Evolutionary conservation across 768 basidiomycete genomes (phyloP).

Genomic region (Hebeloma cylindrosporum): DNA sequence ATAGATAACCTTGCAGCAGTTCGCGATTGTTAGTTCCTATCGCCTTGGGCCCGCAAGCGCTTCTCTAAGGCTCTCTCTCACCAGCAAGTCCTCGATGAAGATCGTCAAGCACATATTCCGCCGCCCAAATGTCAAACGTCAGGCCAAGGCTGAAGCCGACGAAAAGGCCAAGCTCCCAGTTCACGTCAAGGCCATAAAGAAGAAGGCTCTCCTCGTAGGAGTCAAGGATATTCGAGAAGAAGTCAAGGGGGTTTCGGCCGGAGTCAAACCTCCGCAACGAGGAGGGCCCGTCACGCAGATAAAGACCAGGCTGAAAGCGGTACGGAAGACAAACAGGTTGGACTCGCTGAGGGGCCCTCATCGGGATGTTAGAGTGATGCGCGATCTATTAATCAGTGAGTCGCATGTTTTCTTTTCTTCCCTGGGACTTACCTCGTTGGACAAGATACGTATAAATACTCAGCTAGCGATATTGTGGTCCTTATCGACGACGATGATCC

Average conservation of each 20-base stretch:
- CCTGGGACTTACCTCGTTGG: neutral
- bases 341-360: conserved; percentile 34
- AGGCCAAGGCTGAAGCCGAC: neutral
- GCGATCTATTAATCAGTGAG: conserved; percentile 37
- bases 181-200: conserved; percentile 15
- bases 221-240: conserved; percentile 29
- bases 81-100: conserved; percentile 11
- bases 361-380: conserved; percentile 36
- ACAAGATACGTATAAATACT: conserved; percentile 35
- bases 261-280: neutral
- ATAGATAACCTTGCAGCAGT: too few species aligned
- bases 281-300: conserved; percentile 1
- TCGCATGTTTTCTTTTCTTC: neutral
- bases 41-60: too few species aligned
- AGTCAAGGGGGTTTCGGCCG: neutral
- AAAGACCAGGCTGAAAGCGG: conserved; percentile 13
- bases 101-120: conserved; percentile 10
- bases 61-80: too few species aligned
- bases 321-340: conserved; percentile 13
- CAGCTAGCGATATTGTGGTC: conserved; percentile 37
- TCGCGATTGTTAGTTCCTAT: too few species aligned
- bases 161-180: neutral
- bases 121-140: conserved; percentile 1
- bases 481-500: conserved; percentile 42
- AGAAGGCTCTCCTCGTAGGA: conserved; percentile 39